These are phyloP conservation scores for Fusarium oxysporum DNA, from an alignment of 2,329 filamentous ascomycete species.

Conservation along the genomic window DNA sequence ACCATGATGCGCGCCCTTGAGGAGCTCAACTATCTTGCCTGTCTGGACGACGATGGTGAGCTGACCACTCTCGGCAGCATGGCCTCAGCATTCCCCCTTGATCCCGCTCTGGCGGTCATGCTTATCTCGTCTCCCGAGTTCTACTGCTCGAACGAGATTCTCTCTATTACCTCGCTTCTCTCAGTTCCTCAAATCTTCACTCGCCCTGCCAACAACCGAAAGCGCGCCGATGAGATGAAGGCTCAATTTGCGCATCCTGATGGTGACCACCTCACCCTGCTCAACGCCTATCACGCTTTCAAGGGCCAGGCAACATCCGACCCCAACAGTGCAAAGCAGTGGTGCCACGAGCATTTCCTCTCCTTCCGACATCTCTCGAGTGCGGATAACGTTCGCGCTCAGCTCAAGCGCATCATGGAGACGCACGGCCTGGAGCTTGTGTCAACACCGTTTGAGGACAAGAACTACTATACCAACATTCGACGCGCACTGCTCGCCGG, in stretches of 20 bases:
- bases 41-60: constrained; percentile 95
- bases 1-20: constrained; percentile 98
- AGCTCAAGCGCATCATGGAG: constrained; percentile 98
- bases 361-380: constrained; percentile 89
- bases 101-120: constrained; percentile 96
- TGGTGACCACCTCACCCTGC: constrained; percentile 93
- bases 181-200: constrained; percentile 96
- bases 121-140: constrained; percentile 97
- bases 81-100: constrained; percentile 94
- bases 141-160: constrained; percentile 97
- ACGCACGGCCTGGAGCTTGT: constrained; percentile 86
- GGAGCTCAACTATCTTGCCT: constrained; percentile 96
- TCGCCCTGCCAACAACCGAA: constrained; percentile 84
- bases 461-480: constrained; percentile 98
- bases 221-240: constrained; percentile 98
- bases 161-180: constrained; percentile 92
- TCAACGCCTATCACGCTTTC: constrained; percentile 99
- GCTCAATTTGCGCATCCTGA: constrained; percentile 90
- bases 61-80: constrained; percentile 86
- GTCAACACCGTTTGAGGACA: constrained; percentile 91
- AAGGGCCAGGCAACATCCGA: constrained; percentile 72
- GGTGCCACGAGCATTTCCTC: constrained; percentile 98
- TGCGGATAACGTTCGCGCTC: constrained; percentile 91
- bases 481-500: constrained; percentile 90
- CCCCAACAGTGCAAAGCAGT: constrained; percentile 81